phyloP scores from a whole-genome alignment of 371 early-diverging fungal genomes.

The Apophysomyces variabilis region DNA sequence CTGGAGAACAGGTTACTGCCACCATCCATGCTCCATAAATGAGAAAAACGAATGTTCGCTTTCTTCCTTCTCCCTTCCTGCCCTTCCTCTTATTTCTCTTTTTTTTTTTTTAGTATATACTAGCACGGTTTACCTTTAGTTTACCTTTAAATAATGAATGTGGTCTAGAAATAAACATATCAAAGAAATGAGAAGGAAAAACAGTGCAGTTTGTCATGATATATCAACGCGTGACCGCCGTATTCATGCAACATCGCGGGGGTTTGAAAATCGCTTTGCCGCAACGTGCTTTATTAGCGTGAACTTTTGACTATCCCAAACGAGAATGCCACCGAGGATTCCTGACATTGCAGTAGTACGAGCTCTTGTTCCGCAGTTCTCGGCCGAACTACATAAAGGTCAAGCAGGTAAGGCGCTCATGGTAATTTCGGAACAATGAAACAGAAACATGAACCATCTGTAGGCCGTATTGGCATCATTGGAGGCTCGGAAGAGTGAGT shows the following conservation, averaged over 20 bases:
- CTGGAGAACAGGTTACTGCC: slow-evolving; percentile 5
- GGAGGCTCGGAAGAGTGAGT: slow-evolving; percentile 83
- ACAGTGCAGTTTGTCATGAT: not conserved
- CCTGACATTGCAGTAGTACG: slow-evolving; percentile 56
- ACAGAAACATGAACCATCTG: not conserved
- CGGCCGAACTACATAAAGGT: slow-evolving; percentile 78
- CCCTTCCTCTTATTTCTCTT: not conserved
- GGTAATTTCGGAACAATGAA: not conserved
- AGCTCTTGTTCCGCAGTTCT: slow-evolving; percentile 76
- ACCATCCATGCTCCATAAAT: not conserved
- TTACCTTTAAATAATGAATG: slow-evolving; percentile 3
- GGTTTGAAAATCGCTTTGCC: too few relatives aligned
- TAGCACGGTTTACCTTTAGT: slow-evolving; percentile 3
- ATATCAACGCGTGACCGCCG: too few relatives aligned
- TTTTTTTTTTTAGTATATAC: slow-evolving; percentile 1
- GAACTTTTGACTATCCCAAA: not conserved
- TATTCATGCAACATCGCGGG: too few relatives aligned
- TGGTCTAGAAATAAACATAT: not conserved
- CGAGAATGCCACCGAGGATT: slow-evolving; percentile 37
- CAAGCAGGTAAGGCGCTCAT: slow-evolving; percentile 68
- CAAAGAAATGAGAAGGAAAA: not conserved
- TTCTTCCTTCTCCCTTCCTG: too few relatives aligned
- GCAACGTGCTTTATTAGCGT: too few relatives aligned
- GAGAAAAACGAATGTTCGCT: not conserved
- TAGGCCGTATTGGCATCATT: slow-evolving; percentile 71